Conservation (phyloP, 768 basidiomycete genomes). For the Hericium rajendrae region DNA sequence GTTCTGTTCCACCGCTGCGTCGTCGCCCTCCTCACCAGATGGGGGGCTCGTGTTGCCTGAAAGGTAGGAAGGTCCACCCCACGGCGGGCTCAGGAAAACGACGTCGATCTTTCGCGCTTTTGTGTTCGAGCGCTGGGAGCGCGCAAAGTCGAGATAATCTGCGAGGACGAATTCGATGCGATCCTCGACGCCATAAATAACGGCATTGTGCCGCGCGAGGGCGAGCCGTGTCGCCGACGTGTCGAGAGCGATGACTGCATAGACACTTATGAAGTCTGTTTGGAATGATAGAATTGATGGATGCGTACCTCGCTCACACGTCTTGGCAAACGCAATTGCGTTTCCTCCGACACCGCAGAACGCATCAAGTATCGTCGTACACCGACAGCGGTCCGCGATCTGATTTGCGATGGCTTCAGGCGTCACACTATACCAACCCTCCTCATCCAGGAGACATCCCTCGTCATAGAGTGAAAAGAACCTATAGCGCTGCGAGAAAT, state of each 20-base stretch:
- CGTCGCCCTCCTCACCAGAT: not conserved
- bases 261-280: not conserved
- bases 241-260: slow-evolving; percentile 86
- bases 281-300: not conserved
- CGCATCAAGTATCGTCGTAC: slow-evolving; percentile 78
- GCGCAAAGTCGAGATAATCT: slow-evolving; percentile 80
- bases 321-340: slow-evolving; percentile 92
- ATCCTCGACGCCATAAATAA: slow-evolving; percentile 89
- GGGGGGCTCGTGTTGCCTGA: slow-evolving; percentile 21
- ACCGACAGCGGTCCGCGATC: slow-evolving; percentile 88
- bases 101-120: slow-evolving; percentile 60
- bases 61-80: slow-evolving; percentile 83
- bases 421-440: slow-evolving; percentile 98
- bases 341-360: slow-evolving; percentile 99
- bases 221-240: slow-evolving; percentile 75
- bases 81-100: slow-evolving; percentile 90
- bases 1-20: not conserved
- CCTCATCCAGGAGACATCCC: slow-evolving; percentile 84
- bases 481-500: slow-evolving; percentile 77
- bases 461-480: slow-evolving; percentile 72
- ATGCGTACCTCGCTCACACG: slow-evolving; percentile 81
- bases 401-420: slow-evolving; percentile 88
- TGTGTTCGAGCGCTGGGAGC: slow-evolving; percentile 17
- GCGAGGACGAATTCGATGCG: slow-evolving; percentile 89
- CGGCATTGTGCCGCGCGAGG: slow-evolving; percentile 88